Percentiles rank a stretch among this genome's conserved stretches.
Evolutionary conservation across 495 filamentous ascomycete genomes (phyloP).

Genomic region (Rhypophila decipiens): DNA sequence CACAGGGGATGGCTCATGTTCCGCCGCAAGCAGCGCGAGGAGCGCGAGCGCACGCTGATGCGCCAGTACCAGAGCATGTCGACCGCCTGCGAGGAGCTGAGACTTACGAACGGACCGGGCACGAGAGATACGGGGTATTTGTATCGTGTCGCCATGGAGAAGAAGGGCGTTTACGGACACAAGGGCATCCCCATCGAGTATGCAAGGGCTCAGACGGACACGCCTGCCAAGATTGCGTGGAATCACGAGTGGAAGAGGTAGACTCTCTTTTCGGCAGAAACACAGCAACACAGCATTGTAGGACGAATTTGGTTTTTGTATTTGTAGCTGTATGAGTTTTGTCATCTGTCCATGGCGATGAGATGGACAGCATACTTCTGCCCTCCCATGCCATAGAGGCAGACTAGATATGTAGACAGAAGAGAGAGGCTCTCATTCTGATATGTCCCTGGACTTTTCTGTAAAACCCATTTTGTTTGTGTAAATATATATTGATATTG

Average conservation of each 20-base stretch:
- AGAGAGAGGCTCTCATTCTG: too few species aligned
- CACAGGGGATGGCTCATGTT: constrained; percentile 86
- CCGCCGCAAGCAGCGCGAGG: constrained; percentile 54
- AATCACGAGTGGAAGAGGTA: constrained; percentile 69
- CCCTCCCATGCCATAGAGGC: too few species aligned
- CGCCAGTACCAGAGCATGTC: constrained; percentile 72
- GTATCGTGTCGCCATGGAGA: constrained; percentile 78
- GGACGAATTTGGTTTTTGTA: too few species aligned
- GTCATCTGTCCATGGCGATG: too few species aligned
- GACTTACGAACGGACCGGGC: constrained; percentile 55
- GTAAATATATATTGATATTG: too few species aligned
- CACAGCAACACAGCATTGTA: too few species aligned
- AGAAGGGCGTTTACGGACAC: constrained; percentile 65
- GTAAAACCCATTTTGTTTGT: too few species aligned
- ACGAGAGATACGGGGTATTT: constrained; percentile 63
- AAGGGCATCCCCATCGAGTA: constrained; percentile 78
- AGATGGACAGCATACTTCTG: too few species aligned
- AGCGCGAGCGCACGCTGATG: constrained; percentile 57
- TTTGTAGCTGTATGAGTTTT: too few species aligned
- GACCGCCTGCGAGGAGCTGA: constrained; percentile 72
- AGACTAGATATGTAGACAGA: too few species aligned
- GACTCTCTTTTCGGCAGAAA: too few species aligned
- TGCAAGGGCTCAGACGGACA: constrained; percentile 74
- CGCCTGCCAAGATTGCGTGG: constrained; percentile 64
- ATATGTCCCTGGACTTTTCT: too few species aligned